Percentiles rank a stretch among this genome's conserved stretches.
Conservation (phyloP, 2,329 filamentous ascomycete genomes). For the Epichloe festucae region DNA sequence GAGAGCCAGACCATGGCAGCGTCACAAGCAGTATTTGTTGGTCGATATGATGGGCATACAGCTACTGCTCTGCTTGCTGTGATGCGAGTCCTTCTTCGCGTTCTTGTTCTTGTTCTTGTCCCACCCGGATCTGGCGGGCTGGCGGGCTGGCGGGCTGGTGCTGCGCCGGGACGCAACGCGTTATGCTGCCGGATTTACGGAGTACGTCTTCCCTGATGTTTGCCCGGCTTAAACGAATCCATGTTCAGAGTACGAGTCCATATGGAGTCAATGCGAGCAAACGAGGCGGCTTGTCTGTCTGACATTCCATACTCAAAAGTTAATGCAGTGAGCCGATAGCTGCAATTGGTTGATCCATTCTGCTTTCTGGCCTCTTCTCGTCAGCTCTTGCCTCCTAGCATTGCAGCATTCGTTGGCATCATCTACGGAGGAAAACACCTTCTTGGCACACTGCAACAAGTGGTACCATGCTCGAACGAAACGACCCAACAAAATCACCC, state of each 20-base stretch:
- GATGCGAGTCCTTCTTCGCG: too few species aligned
- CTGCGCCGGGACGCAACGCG: not conserved
- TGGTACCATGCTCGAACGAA: not conserved
- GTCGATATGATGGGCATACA: too few species aligned
- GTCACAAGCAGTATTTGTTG: too few species aligned
- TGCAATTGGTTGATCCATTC: not conserved
- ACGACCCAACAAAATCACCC: not conserved
- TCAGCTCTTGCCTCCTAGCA: not conserved
- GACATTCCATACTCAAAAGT: not conserved
- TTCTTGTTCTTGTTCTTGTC: too few species aligned
- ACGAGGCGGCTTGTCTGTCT: not conserved
- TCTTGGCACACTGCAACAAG: not conserved
- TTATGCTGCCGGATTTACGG: not conserved
- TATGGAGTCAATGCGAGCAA: not conserved
- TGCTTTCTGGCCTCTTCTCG: not conserved
- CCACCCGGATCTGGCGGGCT: too few species aligned
- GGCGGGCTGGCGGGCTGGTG: not conserved
- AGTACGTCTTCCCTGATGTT: not conserved
- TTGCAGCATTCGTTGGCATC: not conserved
- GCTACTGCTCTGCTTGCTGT: too few species aligned
- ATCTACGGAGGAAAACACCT: too few species aligned
- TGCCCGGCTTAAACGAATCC: not conserved
- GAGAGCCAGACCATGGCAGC: too few species aligned
- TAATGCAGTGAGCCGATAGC: not conserved
- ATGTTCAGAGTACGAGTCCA: not conserved